Conservation (phyloP, 805 yeast genomes). For the Wickerhamiella cacticola region DNA sequence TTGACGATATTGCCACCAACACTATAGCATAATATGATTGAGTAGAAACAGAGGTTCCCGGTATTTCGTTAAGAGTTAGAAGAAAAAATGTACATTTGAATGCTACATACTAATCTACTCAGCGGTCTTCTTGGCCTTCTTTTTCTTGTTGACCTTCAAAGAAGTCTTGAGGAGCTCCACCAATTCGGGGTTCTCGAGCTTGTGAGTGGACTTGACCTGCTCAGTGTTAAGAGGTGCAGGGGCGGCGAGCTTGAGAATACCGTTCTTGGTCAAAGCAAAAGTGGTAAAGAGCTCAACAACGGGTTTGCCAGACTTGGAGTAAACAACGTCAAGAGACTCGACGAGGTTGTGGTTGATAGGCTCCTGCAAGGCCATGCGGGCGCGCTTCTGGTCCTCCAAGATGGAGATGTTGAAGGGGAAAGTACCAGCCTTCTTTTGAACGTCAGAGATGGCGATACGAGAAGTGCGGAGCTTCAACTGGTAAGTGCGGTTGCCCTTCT, state of each 20-base stretch:
- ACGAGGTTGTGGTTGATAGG: slow-evolving; percentile 55
- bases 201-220: slow-evolving; percentile 45
- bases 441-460: slow-evolving; percentile 51
- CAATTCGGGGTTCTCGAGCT: slow-evolving; percentile 38
- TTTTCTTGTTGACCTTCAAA: slow-evolving; percentile 40
- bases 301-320: slow-evolving; percentile 52
- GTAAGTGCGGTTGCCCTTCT: slow-evolving; percentile 53
- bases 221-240: slow-evolving; percentile 40
- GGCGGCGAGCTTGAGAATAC: slow-evolving; percentile 50
- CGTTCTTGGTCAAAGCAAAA: slow-evolving; percentile 61
- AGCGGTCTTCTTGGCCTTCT: slow-evolving; percentile 25
- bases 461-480: slow-evolving; percentile 61
- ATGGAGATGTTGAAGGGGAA: slow-evolving; percentile 61
- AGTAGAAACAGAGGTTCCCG: too few relatives aligned
- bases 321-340: slow-evolving; percentile 54
- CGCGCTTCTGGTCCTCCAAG: slow-evolving; percentile 56
- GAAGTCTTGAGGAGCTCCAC: slow-evolving; percentile 36
- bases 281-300: slow-evolving; percentile 68
- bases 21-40: too few relatives aligned
- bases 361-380: slow-evolving; percentile 64
- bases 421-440: slow-evolving; percentile 50
- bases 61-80: neutral
- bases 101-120: neutral
- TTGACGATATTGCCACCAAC: too few relatives aligned
- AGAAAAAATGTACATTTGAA: neutral